A percentile compares a stretch with the other conserved stretches of the same genome.
Conservation (phyloP, 2,329 filamentous ascomycete species). For the Aspergillus proliferans region DNA sequence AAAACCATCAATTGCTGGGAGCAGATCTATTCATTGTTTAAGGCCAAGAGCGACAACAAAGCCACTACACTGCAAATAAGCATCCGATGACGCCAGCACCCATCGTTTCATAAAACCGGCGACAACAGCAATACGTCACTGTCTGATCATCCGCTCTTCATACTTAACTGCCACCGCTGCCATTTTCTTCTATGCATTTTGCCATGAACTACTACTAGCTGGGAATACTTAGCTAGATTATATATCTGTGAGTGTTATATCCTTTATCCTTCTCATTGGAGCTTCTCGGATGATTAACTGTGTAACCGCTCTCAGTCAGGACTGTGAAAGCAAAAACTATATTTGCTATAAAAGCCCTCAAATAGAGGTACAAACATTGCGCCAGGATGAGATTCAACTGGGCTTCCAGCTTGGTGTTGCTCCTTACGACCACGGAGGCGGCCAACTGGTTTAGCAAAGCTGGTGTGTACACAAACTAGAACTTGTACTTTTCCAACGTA, state of each 20-base stretch:
- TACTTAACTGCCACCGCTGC: slow-evolving; percentile 1
- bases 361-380: not conserved
- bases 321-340: not conserved
- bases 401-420: slow-evolving; percentile 62
- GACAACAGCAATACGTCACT: not conserved
- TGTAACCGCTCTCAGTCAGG: not conserved
- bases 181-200: not conserved
- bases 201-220: slow-evolving; percentile 1
- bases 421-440: slow-evolving; percentile 62
- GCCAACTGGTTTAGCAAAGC: slow-evolving; percentile 83
- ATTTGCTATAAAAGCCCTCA: not conserved
- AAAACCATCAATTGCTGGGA: not conserved
- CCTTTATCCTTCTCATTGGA: not conserved
- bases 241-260: not conserved
- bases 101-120: not conserved
- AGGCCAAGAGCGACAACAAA: slow-evolving; percentile 1
- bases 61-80: not conserved
- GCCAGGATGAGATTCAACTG: slow-evolving; percentile 70
- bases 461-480: slow-evolving; percentile 51
- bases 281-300: not conserved
- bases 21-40: slow-evolving; percentile 3
- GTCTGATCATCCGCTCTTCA: not conserved
- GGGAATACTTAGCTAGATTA: not conserved
- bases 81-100: slow-evolving; percentile 2
- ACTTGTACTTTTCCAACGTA: not conserved